Evolutionary conservation across 139 green algal species (phyloP).

Genomic region (Micractinium conductrix): DNA sequence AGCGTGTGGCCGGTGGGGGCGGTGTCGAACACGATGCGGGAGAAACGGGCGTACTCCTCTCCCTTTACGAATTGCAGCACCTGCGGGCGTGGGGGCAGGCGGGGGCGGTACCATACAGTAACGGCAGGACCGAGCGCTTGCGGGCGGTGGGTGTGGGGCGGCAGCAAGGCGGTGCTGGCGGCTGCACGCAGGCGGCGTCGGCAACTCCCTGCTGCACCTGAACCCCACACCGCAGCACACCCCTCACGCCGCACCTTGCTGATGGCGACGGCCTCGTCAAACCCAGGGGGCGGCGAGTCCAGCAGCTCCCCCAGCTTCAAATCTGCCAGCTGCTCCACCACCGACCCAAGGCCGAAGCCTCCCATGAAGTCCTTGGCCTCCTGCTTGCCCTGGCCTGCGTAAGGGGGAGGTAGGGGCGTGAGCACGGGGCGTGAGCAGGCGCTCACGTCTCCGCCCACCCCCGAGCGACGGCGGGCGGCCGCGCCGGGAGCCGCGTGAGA

Average conservation of each 20-base stretch:
- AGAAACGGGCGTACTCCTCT: slow-evolving; percentile 94
- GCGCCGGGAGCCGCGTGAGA: too few species aligned
- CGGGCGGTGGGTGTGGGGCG: too few species aligned
- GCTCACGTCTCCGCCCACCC: too few species aligned
- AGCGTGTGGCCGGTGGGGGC: slow-evolving; percentile 96
- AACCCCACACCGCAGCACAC: not conserved
- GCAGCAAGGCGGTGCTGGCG: too few species aligned
- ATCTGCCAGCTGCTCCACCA: slow-evolving; percentile 86
- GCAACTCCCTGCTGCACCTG: not conserved
- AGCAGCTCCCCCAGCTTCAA: slow-evolving; percentile 97
- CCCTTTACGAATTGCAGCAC: slow-evolving; percentile 94
- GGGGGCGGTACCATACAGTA: too few species aligned
- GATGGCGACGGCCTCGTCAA: slow-evolving; percentile 96
- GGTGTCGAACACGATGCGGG: slow-evolving; percentile 98
- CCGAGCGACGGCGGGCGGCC: too few species aligned
- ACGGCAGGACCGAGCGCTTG: too few species aligned
- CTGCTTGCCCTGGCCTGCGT: slow-evolving; percentile 50
- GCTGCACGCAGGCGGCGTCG: too few species aligned
- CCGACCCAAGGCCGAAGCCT: slow-evolving; percentile 79
- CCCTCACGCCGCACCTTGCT: slow-evolving; percentile 81
- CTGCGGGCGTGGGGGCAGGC: slow-evolving; percentile 29
- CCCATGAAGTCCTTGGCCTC: slow-evolving; percentile 76
- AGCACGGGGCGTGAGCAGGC: not conserved
- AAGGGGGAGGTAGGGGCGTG: too few species aligned
- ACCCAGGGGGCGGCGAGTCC: slow-evolving; percentile 93